phyloP scores from a whole-genome alignment of 2,329 filamentous ascomycete species.

The Colletotrichum sp. region DNA sequence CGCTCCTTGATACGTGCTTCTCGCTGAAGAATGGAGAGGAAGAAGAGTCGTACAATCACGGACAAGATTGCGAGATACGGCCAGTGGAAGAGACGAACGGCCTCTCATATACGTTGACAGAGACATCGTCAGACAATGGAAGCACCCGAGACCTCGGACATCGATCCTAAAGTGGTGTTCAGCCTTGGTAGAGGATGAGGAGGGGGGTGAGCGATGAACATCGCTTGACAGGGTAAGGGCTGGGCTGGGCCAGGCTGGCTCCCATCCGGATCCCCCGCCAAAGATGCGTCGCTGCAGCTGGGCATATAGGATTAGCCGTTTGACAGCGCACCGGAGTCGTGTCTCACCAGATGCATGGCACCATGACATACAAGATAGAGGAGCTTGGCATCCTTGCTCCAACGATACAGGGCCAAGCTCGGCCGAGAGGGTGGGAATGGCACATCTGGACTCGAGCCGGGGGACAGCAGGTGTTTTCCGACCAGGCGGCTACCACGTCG shows the following conservation, averaged over 20 bases:
- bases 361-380: neutral
- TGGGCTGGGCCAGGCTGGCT: neutral
- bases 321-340: slow-evolving; percentile 11
- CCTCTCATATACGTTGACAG: neutral
- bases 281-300: neutral
- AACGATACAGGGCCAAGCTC: neutral
- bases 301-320: neutral
- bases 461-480: neutral
- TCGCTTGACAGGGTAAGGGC: neutral
- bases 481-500: neutral
- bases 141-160: neutral
- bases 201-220: neutral
- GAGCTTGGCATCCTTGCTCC: neutral
- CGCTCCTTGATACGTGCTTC: neutral
- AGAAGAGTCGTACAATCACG: neutral
- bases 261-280: neutral
- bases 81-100: neutral
- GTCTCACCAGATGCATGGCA: slow-evolving; percentile 1
- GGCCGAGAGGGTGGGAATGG: slow-evolving; percentile 6
- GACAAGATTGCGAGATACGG: neutral
- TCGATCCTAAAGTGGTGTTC: neutral
- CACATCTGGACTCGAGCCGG: neutral
- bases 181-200: neutral
- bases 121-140: neutral
- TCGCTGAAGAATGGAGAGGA: slow-evolving; percentile 4